A percentile compares a stretch with the other conserved stretches of the same genome.
Evolutionary conservation across 2,329 filamentous ascomycete genomes (phyloP).

Genomic region (Intubia oerlemansii): DNA sequence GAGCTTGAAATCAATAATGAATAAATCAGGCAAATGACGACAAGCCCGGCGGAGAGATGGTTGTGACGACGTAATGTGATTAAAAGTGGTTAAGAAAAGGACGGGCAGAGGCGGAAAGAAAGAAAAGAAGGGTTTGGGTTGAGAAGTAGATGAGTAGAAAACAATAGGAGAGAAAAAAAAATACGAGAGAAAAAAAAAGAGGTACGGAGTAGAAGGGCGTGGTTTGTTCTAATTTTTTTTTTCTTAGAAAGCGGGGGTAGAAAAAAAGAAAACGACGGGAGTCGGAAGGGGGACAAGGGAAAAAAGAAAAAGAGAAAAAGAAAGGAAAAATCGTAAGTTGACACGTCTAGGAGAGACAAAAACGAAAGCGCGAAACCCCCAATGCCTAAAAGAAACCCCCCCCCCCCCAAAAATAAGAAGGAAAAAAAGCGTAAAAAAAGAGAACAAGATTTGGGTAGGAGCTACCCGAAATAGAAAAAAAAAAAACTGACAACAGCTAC

Average conservation of each 20-base stretch:
- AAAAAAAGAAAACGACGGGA: too few species aligned
- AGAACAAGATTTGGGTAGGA: too few species aligned
- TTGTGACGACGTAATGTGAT: neutral
- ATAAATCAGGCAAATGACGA: too few species aligned
- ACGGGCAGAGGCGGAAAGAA: neutral
- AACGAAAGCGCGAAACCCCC: neutral
- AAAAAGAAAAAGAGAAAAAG: too few species aligned
- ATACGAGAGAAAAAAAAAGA: conserved; percentile 1
- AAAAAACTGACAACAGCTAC: too few species aligned
- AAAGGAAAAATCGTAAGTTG: neutral
- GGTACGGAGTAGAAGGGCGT: neutral
- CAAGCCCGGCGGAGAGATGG: neutral
- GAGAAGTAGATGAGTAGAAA: neutral
- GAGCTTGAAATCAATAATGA: neutral
- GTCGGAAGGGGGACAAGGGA: too few species aligned
- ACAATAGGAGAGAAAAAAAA: neutral
- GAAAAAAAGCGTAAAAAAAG: neutral
- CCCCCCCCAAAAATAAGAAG: conserved; percentile 1
- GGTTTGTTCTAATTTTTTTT: too few species aligned
- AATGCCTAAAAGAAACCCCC: too few species aligned
- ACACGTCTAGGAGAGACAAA: too few species aligned
- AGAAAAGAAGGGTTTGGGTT: neutral
- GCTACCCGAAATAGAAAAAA: too few species aligned
- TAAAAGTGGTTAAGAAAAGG: neutral
- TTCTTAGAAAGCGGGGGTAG: conserved; percentile 4